Conservation (phyloP, 352 stramenopile genomes). For the Thalassiosira hispida region DNA sequence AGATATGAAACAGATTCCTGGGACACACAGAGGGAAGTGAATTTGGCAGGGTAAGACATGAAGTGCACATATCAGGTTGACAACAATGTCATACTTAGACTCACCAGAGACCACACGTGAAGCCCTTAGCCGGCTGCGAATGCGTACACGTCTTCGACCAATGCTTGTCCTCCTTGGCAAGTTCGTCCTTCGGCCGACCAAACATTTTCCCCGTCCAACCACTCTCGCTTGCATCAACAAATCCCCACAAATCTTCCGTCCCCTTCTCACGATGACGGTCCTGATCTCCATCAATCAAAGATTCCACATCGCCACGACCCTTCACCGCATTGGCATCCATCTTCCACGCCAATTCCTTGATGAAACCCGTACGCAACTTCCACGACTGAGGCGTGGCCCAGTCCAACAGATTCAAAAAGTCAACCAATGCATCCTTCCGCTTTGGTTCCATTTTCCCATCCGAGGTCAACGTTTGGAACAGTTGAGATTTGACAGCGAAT, state of each 20-base stretch:
- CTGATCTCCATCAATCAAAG: slow-evolving; percentile 38
- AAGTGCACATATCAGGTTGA: neutral
- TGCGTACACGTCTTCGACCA: slow-evolving; percentile 49
- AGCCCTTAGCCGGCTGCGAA: slow-evolving; percentile 37
- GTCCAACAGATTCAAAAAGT: slow-evolving; percentile 51
- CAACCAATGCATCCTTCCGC: slow-evolving; percentile 23
- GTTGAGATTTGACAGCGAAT: slow-evolving; percentile 45
- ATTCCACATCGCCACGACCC: slow-evolving; percentile 16
- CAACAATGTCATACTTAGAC: neutral
- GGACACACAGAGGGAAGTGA: neutral
- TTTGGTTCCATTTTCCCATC: slow-evolving; percentile 42
- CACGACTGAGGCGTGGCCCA: slow-evolving; percentile 50
- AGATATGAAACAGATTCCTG: slow-evolving; percentile 52
- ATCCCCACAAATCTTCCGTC: slow-evolving; percentile 43
- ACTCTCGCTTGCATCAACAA: slow-evolving; percentile 24
- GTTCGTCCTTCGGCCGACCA: slow-evolving; percentile 1
- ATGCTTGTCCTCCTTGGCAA: slow-evolving; percentile 43
- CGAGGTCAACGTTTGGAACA: slow-evolving; percentile 38
- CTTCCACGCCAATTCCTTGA: slow-evolving; percentile 45
- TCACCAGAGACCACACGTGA: slow-evolving; percentile 50
- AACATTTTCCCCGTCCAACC: slow-evolving; percentile 19
- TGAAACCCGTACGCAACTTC: slow-evolving; percentile 31
- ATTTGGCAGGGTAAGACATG: neutral
- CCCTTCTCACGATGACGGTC: slow-evolving; percentile 12
- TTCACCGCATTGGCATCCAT: slow-evolving; percentile 23